Evolutionary conservation across 2,329 filamentous ascomycete genomes (phyloP).

Genomic region (Tolypocladium endophyticum): DNA sequence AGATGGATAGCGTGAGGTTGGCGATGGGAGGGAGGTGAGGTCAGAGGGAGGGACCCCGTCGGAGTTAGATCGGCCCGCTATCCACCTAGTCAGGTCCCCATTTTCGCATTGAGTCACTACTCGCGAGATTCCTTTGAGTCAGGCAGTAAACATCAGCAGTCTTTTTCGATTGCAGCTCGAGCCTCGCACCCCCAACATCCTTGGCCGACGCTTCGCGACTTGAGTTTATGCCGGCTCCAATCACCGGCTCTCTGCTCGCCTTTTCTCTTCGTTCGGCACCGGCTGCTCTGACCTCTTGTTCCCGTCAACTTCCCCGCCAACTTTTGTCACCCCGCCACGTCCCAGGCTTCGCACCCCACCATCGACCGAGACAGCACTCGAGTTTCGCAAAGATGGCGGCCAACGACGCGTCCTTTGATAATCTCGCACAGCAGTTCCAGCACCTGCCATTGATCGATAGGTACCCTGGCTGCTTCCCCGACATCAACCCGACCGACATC

Average conservation of each 20-base stretch:
- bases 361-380: not conserved
- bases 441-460: slow-evolving; percentile 3
- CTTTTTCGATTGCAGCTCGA: not conserved
- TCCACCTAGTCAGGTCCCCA: not conserved
- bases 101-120: not conserved
- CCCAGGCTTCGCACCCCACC: not conserved
- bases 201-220: not conserved
- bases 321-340: not conserved
- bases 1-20: not conserved
- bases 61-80: not conserved
- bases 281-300: not conserved
- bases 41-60: not conserved
- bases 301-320: not conserved
- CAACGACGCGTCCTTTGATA: slow-evolving; percentile 3
- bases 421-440: not conserved
- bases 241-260: not conserved
- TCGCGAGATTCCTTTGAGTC: not conserved
- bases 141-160: not conserved
- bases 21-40: not conserved
- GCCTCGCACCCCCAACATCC: not conserved
- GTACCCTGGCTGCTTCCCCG: slow-evolving; percentile 3
- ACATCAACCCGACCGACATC: slow-evolving; percentile 5
- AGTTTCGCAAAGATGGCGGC: slow-evolving; percentile 1
- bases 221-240: not conserved
- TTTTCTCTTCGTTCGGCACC: slow-evolving; percentile 1